phyloP scores from a whole-genome alignment of 2,329 filamentous ascomycete genomes.

The Parastagonospora nodorum region DNA sequence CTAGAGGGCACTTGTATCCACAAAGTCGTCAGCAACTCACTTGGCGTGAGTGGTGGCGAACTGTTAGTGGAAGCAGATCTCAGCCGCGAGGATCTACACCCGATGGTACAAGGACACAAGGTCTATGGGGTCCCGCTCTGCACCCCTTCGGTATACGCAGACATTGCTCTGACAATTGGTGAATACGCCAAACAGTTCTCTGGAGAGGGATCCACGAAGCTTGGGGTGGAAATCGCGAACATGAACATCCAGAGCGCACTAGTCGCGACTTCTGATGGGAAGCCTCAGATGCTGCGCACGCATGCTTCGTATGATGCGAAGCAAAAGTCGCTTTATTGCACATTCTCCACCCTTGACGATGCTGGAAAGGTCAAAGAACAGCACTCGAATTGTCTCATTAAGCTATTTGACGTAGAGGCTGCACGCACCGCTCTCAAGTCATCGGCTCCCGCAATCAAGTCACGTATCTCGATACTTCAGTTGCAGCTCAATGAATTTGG shows the following conservation, averaged over 20 bases:
- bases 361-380: conserved; percentile 1
- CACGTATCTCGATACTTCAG: neutral
- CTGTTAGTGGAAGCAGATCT: conserved; percentile 18
- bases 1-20: neutral
- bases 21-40: neutral
- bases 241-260: conserved; percentile 5
- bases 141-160: conserved; percentile 34
- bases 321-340: neutral
- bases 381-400: conserved; percentile 1
- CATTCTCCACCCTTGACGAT: neutral
- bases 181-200: conserved; percentile 5
- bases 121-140: conserved; percentile 20
- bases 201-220: too few relatives aligned
- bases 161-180: conserved; percentile 41
- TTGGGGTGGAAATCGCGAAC: neutral
- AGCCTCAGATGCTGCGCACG: neutral
- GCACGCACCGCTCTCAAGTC: neutral
- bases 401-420: neutral
- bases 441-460: neutral
- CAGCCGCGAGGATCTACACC: conserved; percentile 7
- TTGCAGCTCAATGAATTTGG: neutral
- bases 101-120: conserved; percentile 16
- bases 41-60: neutral
- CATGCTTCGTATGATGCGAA: neutral
- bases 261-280: conserved; percentile 2